Evolutionary conservation across 352 stramenopile species (phyloP), one percentile per base, ranked within the genome.

Genomic region (Globisporangium paroecandrum): DNA sequence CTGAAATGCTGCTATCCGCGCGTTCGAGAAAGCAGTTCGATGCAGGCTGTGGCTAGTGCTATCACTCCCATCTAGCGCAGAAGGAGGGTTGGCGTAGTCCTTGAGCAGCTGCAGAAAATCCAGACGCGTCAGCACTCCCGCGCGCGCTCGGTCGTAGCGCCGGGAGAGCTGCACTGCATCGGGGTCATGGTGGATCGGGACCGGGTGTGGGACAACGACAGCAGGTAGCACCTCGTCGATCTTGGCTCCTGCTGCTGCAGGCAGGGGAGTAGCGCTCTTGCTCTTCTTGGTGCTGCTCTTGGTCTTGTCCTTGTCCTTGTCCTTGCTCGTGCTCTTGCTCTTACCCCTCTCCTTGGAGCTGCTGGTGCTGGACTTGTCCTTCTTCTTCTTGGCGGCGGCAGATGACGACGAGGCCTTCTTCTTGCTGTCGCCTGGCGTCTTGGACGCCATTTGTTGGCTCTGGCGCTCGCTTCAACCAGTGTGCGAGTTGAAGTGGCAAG

Each of bases 131-230:
- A 95, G 75, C 0, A 76, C 67, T 15, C 85, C 83, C 0, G 72
- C 66, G n/a, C 86, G 82, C 24, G 69, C 70, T 15, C 72, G 79
- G 36, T 95, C 85, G 58, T 95, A 95, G 15, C 84, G 77, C 25
- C 87, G 80, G 57, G 93, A 93, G n/a, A 95, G 70, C 46, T 93
- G 87, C 59, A 93, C 83, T 9, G 87, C 87, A 46, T 95, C 85
- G 0, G 84, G 76, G 53, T 93, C 79, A 9, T 77, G 61, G 36
- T 13, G 36, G 10, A 15, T 43, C 20, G 59, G n/a, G 6, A 64
- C 1, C 2, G 64, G 27, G 4, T 22, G 49, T 43, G 67, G 9
- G 8, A 3, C 29, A 61, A n/a, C n/a, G 27, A 36, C 29, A 38
- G 25, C 8, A 54, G 49, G 5, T 0, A 46, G 4, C 46, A 47